Base-by-base conservation (phyloP, 257 asterid species). In the Rhazya stricta region DNA sequence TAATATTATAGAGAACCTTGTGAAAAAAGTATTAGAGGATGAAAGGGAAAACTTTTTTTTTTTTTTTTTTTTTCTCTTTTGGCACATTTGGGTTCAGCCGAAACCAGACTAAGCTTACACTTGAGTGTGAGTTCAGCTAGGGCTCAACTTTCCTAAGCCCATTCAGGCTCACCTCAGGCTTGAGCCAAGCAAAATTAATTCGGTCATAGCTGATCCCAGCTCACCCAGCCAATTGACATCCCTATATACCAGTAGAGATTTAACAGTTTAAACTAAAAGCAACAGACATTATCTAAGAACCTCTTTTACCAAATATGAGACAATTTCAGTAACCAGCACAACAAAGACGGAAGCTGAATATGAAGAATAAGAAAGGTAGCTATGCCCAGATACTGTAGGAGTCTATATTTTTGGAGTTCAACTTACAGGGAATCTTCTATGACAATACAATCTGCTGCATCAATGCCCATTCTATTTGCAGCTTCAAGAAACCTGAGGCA, bases 341-440 rank as follows among this genome's bases (percentile, higher is more conserved):
- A 7, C 41, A 51, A 51, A 62, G 68, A 3, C 27, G 16, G 21
- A 34, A 16, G 25, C 18, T 61, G 45, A 63, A 32, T 16, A 16
- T 15, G 39, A 62, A 62, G 69, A 62, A 62, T 21, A 62, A 16
- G 23, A 48, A 48, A 15, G 5, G 43, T 34, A 2, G 43, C 13
- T 58, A 27, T 54, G 36, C 50, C 34, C 1, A 37, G 25, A 71
- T 71, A 18, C 23, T 16, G 32, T 21, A 67, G 36, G 48, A 16
- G 43, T 65, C 21, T 30, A 30, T 4, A 43, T 8, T 21, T 10
- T 30, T 21, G 69, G 41, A 18, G 76, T 54, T 36, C 29, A 29
- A 80, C 97, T 88, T 79, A 93, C 98, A 88, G 54, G 51, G 97
- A 93, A 81, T 93, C 97, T 81, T 91, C 98, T 25, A 93, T 90